These are phyloP conservation scores for Escallonia herrerae DNA, from an alignment of 129 eudicot species.

Conservation along the genomic window DNA sequence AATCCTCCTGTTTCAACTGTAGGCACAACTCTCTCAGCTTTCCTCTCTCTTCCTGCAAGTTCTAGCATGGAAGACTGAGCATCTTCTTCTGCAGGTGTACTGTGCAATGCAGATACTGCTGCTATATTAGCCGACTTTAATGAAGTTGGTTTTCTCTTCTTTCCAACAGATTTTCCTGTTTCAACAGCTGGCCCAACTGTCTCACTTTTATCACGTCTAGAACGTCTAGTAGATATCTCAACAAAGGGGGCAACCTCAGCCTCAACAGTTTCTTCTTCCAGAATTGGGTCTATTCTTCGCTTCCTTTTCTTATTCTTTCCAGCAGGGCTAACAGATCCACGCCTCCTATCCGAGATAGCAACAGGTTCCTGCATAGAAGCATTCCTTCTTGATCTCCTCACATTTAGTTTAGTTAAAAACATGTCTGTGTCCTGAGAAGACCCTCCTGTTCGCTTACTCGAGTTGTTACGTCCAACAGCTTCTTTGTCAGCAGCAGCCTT, in stretches of 20 bases:
- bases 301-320: conserved; percentile 21
- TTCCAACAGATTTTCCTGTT: conserved; percentile 12
- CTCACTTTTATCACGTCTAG: conserved; percentile 22
- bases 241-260: conserved; percentile 8
- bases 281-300: conserved; percentile 16
- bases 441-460: conserved; percentile 11
- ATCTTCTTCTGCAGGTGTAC: too few species aligned
- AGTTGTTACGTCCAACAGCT: not conserved
- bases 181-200: conserved; percentile 9
- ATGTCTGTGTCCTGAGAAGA: not conserved
- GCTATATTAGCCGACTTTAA: too few species aligned
- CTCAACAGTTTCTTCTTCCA: conserved; percentile 18
- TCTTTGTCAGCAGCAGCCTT: too few species aligned
- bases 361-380: conserved; percentile 14
- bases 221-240: conserved; percentile 17
- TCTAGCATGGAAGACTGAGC: too few species aligned
- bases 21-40: too few species aligned
- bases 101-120: too few species aligned
- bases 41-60: too few species aligned
- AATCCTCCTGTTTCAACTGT: too few species aligned
- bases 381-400: conserved; percentile 20
- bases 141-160: not conserved
- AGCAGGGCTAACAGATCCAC: conserved; percentile 3
- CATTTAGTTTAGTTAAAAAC: conserved; percentile 5
- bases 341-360: not conserved